Conservation (phyloP, 768 basidiomycete genomes). For the Naganishia onofrii region DNA sequence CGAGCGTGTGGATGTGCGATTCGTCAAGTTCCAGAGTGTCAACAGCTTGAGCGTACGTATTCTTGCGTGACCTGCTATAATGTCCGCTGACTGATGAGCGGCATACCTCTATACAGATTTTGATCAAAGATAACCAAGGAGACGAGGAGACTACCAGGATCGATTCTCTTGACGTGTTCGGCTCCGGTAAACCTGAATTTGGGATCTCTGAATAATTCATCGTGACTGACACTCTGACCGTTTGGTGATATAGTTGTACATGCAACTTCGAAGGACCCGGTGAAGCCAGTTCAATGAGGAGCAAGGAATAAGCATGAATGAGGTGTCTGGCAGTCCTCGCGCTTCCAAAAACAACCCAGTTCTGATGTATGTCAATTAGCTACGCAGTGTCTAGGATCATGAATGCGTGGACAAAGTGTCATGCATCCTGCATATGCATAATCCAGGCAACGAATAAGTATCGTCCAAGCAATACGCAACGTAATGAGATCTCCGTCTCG, state of each 20-base stretch:
- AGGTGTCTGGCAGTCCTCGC: not conserved
- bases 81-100: not conserved
- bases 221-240: not conserved
- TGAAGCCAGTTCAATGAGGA: slow-evolving; percentile 12
- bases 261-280: slow-evolving; percentile 19
- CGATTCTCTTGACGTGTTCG: slow-evolving; percentile 51
- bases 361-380: not conserved
- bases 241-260: slow-evolving; percentile 4
- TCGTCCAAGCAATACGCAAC: no score
- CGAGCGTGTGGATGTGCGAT: slow-evolving; percentile 48
- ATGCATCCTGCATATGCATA: no score
- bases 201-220: not conserved
- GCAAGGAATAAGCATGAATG: not conserved
- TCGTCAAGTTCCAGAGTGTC: slow-evolving; percentile 53
- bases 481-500: no score
- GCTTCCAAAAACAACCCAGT: not conserved
- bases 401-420: not conserved
- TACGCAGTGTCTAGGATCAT: not conserved
- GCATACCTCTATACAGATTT: slow-evolving; percentile 39
- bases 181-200: slow-evolving; percentile 40
- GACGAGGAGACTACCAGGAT: slow-evolving; percentile 53
- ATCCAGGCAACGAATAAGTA: no score
- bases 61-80: no score
- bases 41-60: slow-evolving; percentile 33
- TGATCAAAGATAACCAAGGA: slow-evolving; percentile 51